phyloP scores from a whole-genome alignment of 2,329 filamentous ascomycete genomes.

The Incumbomyces delicatus region DNA sequence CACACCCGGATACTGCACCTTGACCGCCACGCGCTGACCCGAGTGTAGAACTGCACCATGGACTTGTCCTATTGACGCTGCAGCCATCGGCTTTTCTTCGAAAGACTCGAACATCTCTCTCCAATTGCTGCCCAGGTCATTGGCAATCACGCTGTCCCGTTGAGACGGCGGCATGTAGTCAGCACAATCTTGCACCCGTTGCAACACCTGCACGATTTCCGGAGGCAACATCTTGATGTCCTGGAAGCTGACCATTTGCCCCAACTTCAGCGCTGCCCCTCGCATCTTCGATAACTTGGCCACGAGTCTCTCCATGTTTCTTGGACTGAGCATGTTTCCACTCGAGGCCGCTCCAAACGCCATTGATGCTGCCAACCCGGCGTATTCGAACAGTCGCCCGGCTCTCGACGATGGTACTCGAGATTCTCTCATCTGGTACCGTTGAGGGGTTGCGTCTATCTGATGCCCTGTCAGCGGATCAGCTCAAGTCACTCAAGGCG shows the following conservation, averaged over 20 bases:
- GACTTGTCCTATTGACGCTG: slow-evolving; percentile 93
- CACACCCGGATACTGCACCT: slow-evolving; percentile 95
- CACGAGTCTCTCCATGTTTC: slow-evolving; percentile 88
- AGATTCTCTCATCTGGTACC: slow-evolving; percentile 74
- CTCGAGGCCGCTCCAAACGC: slow-evolving; percentile 78
- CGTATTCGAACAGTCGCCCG: slow-evolving; percentile 87
- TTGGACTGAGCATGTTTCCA: slow-evolving; percentile 74
- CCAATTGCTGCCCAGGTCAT: slow-evolving; percentile 77
- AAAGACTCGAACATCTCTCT: slow-evolving; percentile 73
- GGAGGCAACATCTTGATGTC: slow-evolving; percentile 89
- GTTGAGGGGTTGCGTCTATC: slow-evolving; percentile 25
- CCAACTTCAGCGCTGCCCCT: slow-evolving; percentile 90
- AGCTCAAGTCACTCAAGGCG: slow-evolving; percentile 23
- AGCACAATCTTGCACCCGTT: slow-evolving; percentile 88
- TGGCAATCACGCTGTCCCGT: slow-evolving; percentile 68
- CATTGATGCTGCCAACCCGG: slow-evolving; percentile 89
- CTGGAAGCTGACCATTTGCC: slow-evolving; percentile 97
- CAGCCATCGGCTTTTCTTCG: slow-evolving; percentile 84
- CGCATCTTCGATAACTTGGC: slow-evolving; percentile 91
- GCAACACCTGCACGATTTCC: slow-evolving; percentile 77
- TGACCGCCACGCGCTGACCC: slow-evolving; percentile 74
- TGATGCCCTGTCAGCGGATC: slow-evolving; percentile 36
- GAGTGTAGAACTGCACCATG: slow-evolving; percentile 74
- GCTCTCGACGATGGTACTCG: slow-evolving; percentile 80
- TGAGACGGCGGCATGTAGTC: slow-evolving; percentile 98